phyloP scores from a whole-genome alignment of 2,329 filamentous ascomycete species.

The Pezicula carpinea region DNA sequence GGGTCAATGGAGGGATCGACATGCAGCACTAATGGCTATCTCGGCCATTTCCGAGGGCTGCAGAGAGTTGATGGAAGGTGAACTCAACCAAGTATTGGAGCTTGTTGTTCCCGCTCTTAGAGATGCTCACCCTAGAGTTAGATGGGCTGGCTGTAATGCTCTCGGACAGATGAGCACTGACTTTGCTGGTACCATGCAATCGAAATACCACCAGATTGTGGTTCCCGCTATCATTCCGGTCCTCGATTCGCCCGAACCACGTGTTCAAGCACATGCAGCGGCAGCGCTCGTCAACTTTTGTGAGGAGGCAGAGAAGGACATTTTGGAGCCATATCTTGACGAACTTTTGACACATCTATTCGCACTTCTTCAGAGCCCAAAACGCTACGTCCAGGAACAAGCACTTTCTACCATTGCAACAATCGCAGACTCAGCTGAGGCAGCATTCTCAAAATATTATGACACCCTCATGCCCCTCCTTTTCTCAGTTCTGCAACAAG shows the following conservation, averaged over 20 bases:
- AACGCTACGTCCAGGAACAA: conserved; percentile 96
- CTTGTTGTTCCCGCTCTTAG: conserved; percentile 88
- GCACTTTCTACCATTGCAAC: conserved; percentile 96
- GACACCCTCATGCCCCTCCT: conserved; percentile 92
- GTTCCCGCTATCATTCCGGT: conserved; percentile 91
- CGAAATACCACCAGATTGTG: conserved; percentile 84
- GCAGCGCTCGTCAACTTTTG: conserved; percentile 99
- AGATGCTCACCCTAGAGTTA: conserved; percentile 87
- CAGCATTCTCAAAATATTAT: conserved; percentile 93
- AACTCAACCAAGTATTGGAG: conserved; percentile 89
- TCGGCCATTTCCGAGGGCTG: conserved; percentile 98
- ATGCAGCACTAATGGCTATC: conserved; percentile 97
- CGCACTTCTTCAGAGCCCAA: conserved; percentile 81
- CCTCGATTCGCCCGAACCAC: conserved; percentile 80
- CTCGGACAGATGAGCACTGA: conserved; percentile 99
- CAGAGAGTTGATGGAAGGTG: conserved; percentile 89
- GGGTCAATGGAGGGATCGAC: conserved; percentile 87
- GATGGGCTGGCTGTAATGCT: conserved; percentile 96
- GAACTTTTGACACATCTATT: conserved; percentile 81
- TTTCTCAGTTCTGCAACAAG: conserved; percentile 81
- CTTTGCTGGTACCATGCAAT: conserved; percentile 96
- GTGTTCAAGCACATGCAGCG: conserved; percentile 94
- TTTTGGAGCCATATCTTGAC: conserved; percentile 89
- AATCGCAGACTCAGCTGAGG: conserved; percentile 96
- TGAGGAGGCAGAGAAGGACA: conserved; percentile 90